These are phyloP conservation scores for Lentinula novae-zelandiae DNA, from an alignment of 1,284 basidiomycete genomes.

Conservation along the genomic window DNA sequence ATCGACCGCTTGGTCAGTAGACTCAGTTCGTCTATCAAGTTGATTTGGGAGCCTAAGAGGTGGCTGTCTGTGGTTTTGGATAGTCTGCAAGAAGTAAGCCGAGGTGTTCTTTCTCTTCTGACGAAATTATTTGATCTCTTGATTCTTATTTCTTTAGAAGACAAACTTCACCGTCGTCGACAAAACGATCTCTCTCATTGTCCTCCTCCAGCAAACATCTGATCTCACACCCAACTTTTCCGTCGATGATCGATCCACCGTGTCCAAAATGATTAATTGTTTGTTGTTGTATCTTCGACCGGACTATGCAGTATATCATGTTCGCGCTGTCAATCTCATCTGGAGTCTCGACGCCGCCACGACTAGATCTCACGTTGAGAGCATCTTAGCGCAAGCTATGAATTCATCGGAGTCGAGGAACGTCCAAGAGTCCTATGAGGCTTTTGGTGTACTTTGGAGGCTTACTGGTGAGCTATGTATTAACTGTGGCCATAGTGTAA, in stretches of 20 bases:
- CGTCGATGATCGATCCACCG: slow-evolving; percentile 51
- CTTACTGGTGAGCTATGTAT: slow-evolving; percentile 61
- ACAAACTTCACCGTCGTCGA: slow-evolving; percentile 69
- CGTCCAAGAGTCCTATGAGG: slow-evolving; percentile 68
- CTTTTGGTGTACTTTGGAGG: slow-evolving; percentile 92
- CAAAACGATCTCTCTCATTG: slow-evolving; percentile 54
- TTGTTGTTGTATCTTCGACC: slow-evolving; percentile 76
- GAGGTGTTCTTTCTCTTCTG: neutral
- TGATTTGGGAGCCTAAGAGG: slow-evolving; percentile 51
- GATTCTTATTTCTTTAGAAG: slow-evolving; percentile 31
- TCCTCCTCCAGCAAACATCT: slow-evolving; percentile 51
- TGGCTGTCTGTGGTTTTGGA: slow-evolving; percentile 54
- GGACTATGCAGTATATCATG: slow-evolving; percentile 71
- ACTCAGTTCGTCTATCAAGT: slow-evolving; percentile 33
- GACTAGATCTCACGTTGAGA: slow-evolving; percentile 69
- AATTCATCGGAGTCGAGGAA: slow-evolving; percentile 46
- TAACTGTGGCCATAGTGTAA: neutral
- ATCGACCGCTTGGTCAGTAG: slow-evolving; percentile 46
- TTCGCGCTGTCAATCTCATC: slow-evolving; percentile 79
- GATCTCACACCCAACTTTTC: slow-evolving; percentile 48
- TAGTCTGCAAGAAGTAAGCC: slow-evolving; percentile 48
- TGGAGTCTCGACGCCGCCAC: slow-evolving; percentile 76
- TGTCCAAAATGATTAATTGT: slow-evolving; percentile 60
- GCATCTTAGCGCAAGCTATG: slow-evolving; percentile 72
- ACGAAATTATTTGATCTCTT: neutral